phyloP scores from a whole-genome alignment of 176 grass and related monocot genomes.

The Carex littledalei region DNA sequence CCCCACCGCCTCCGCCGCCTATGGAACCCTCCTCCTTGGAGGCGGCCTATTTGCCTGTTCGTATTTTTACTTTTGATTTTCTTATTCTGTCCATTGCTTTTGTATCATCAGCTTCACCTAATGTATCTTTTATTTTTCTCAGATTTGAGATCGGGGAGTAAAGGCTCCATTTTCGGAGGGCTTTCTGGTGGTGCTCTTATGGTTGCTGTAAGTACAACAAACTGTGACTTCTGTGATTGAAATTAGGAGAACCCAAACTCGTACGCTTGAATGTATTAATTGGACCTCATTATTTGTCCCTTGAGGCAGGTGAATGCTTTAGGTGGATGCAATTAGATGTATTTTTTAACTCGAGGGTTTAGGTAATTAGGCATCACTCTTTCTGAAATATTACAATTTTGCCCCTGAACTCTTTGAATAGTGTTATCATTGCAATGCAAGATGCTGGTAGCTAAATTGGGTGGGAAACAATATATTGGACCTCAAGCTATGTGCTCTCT shows the following conservation, averaged over 20 bases:
- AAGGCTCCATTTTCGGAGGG: conserved; percentile 76
- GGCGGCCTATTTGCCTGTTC: conserved; percentile 70
- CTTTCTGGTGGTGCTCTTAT: conserved; percentile 75
- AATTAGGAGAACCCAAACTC: not conserved
- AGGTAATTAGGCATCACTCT: not conserved
- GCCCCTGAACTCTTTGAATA: not conserved
- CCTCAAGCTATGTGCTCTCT: not conserved
- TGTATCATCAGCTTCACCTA: not conserved
- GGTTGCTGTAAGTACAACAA: conserved; percentile 48
- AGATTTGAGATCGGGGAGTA: conserved; percentile 84
- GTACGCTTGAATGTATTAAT: not conserved
- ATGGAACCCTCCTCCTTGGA: conserved; percentile 66
- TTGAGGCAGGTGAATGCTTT: not conserved
- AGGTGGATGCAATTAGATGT: not conserved
- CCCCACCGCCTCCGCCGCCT: conserved; percentile 41
- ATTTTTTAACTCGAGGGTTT: not conserved
- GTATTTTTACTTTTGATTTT: conserved; percentile 2
- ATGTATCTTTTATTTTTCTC: not conserved
- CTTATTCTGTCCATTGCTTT: not conserved
- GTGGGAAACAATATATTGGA: not conserved
- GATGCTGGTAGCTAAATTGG: not conserved
- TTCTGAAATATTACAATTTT: not conserved
- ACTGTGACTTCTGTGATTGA: not conserved
- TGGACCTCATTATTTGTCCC: not conserved
- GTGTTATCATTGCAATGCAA: not conserved